phyloP scores from a whole-genome alignment of 345 rosid genomes.

The Pelargonium nanum region DNA sequence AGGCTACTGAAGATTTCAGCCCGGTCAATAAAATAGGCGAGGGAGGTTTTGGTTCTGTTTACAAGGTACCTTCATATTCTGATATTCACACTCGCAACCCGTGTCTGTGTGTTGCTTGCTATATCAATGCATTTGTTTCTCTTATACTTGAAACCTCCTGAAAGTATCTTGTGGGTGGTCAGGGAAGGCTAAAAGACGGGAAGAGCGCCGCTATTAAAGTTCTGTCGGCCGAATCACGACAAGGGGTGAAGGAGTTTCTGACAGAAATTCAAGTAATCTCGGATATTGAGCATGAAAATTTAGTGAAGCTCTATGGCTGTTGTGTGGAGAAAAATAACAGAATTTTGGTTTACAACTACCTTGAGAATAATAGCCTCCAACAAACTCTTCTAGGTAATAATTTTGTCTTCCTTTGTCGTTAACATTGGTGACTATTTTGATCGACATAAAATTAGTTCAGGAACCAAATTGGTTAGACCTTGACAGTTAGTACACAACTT shows the following conservation, averaged over 20 bases:
- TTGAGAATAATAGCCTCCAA: conserved; percentile 83
- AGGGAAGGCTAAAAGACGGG: conserved; percentile 83
- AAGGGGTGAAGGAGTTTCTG: conserved; percentile 75
- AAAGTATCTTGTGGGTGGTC: conserved; percentile 17
- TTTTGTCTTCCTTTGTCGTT: background rate
- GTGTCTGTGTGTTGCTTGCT: background rate
- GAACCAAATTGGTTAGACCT: too few relatives aligned
- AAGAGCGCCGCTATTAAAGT: conserved; percentile 77
- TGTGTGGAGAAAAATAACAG: conserved; percentile 70
- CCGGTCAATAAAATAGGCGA: conserved; percentile 65
- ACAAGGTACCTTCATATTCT: conserved; percentile 41
- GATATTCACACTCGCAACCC: conserved; percentile 1
- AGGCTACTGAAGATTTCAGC: conserved; percentile 67
- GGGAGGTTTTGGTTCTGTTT: conserved; percentile 95
- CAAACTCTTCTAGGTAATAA: conserved; percentile 72
- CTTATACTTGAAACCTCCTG: background rate
- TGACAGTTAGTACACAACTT: too few relatives aligned
- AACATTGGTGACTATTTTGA: background rate
- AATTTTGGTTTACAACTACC: conserved; percentile 81
- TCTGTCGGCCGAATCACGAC: conserved; percentile 86
- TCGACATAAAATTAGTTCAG: too few relatives aligned
- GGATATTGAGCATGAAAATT: conserved; percentile 64
- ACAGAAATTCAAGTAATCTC: conserved; percentile 80
- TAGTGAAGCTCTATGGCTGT: conserved; percentile 86
- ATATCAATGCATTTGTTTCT: background rate